Conservation (phyloP, 352 stramenopile genomes). For the Globisporangium lucens region DNA sequence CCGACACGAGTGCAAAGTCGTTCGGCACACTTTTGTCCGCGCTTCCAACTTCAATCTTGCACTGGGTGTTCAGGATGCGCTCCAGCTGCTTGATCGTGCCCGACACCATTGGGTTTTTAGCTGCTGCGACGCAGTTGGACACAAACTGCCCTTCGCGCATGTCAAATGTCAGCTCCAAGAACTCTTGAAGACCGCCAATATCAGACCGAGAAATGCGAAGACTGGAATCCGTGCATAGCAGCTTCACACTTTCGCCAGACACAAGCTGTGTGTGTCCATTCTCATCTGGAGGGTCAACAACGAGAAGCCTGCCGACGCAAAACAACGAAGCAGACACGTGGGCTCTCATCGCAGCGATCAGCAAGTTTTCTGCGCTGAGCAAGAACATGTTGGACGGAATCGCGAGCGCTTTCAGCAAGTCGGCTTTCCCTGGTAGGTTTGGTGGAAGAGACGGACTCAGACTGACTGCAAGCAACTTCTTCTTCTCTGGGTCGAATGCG, state of each 20-base stretch:
- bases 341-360: conserved; percentile 72
- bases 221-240: conserved; percentile 56
- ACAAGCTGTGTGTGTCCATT: conserved; percentile 57
- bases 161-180: conserved; percentile 79
- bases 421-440: conserved; percentile 49
- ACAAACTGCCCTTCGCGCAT: conserved; percentile 71
- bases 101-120: conserved; percentile 57
- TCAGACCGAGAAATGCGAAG: conserved; percentile 64
- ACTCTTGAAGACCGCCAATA: conserved; percentile 75
- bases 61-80: conserved; percentile 70
- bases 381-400: conserved; percentile 79
- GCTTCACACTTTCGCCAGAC: conserved; percentile 66
- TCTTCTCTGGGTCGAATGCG: conserved; percentile 54
- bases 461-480: conserved; percentile 56
- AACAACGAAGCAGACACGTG: conserved; percentile 73
- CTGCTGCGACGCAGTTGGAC: conserved; percentile 58
- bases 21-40: conserved; percentile 39
- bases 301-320: conserved; percentile 64
- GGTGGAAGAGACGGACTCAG: conserved; percentile 64
- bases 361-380: conserved; percentile 69
- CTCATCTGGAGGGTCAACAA: conserved; percentile 60
- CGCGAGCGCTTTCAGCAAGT: conserved; percentile 53
- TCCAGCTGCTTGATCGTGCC: conserved; percentile 60
- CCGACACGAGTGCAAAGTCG: conserved; percentile 70
- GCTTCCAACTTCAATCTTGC: conserved; percentile 69